phyloP scores from a whole-genome alignment of 2,329 filamentous ascomycete genomes.

The Xylariaceae sp. region DNA sequence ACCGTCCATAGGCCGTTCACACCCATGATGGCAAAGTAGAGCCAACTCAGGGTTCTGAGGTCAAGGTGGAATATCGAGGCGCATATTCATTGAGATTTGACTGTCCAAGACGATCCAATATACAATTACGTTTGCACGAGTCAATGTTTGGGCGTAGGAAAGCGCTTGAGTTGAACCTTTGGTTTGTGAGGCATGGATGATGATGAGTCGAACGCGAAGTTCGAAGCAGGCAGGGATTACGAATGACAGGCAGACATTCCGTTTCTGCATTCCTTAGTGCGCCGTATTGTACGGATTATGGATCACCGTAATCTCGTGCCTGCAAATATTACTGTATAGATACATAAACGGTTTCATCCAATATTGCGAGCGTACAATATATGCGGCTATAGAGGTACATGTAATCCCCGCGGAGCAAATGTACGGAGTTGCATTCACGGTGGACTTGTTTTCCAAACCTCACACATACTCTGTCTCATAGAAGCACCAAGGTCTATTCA shows the following conservation, averaged over 20 bases:
- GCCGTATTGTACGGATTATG: no score
- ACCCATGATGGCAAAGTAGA: slow-evolving; percentile 62
- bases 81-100: slow-evolving; percentile 9
- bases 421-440: no score
- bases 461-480: not conserved
- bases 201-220: not conserved
- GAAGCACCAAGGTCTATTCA: not conserved
- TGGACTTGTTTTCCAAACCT: no score
- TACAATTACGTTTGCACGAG: not conserved
- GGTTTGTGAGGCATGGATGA: not conserved
- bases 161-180: not conserved
- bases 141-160: not conserved
- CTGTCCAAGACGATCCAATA: not conserved
- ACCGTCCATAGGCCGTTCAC: slow-evolving; percentile 98
- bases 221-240: no score
- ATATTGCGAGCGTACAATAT: no score
- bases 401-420: no score
- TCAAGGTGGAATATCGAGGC: slow-evolving; percentile 15
- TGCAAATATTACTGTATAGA: no score
- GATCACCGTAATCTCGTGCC: no score
- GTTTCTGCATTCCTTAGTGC: no score
- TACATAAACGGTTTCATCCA: no score
- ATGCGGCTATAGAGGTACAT: no score
- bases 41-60: slow-evolving; percentile 9
- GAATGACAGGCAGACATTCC: no score